These are phyloP conservation scores for Gryganskiella cystojenkinii DNA, from an alignment of 192 early-diverging fungal species.

Conservation along the genomic window DNA sequence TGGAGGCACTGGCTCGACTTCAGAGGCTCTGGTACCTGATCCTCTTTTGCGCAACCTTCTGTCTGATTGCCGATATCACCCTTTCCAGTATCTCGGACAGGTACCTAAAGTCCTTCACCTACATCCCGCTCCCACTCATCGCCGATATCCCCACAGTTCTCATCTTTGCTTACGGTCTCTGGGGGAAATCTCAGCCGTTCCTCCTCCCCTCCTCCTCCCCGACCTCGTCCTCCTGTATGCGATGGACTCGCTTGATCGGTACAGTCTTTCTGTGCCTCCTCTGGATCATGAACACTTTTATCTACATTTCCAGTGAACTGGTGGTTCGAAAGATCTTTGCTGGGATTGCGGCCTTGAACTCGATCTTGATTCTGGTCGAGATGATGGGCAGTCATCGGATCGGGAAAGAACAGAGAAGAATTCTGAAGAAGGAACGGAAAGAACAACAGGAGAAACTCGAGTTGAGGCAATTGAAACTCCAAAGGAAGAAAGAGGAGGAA, in stretches of 20 bases:
- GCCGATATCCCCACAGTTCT: not conserved
- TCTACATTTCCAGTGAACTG: not conserved
- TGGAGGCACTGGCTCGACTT: not conserved
- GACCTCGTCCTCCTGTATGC: not conserved
- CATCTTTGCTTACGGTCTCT: slow-evolving; percentile 18
- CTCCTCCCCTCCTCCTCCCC: slow-evolving; percentile 16
- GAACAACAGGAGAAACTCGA: too few species aligned
- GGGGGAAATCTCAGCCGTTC: slow-evolving; percentile 6
- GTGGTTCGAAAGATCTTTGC: not conserved
- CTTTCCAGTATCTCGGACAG: not conserved
- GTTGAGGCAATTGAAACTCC: not conserved
- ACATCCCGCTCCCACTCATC: not conserved
- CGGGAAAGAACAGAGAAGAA: slow-evolving; percentile 11
- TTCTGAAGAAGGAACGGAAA: not conserved
- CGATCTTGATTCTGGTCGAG: slow-evolving; percentile 1
- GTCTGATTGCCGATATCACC: not conserved
- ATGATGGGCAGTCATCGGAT: not conserved
- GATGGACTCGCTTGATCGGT: not conserved
- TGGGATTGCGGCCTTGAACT: not conserved
- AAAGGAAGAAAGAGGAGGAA: not conserved
- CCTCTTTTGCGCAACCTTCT: not conserved
- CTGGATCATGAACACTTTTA: not conserved
- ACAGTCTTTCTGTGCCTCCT: not conserved
- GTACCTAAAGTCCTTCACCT: not conserved
- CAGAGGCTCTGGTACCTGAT: slow-evolving; percentile 10